Evolutionary conservation across 495 filamentous ascomycete species (phyloP), one percentile per base, ranked within the genome.

Genomic region (Podospora pseudoanserina): DNA sequence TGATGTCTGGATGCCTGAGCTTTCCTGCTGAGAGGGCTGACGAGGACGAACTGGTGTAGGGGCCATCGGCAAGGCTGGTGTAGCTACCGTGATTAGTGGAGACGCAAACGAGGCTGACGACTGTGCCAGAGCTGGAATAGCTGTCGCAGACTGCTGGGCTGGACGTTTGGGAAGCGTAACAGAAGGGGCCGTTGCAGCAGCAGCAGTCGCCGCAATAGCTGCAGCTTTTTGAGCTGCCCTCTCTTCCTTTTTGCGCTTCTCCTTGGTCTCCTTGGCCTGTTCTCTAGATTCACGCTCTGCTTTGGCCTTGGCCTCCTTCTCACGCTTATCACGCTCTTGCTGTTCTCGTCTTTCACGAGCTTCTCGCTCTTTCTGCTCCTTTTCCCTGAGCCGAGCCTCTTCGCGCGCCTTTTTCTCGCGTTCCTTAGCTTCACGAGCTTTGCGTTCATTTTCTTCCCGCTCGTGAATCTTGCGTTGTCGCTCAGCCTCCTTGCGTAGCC

Each of bases 391-490:
- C 27, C 81, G 78, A 30, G 86, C 83, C 63, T 91, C 89, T 68
- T 91, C 89, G 39, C 84, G 85, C 30, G 90, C 90, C 78, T 92
- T 96, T 72, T 90, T 93, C 78, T 96, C 93, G 11, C 92, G 90
- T 72, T 99, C 95, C 67, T 89, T 91, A 56, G 84, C 87, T 71
- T 92, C 93, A 60, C 84, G 87, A 39, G 82, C 82, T 75, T 94
- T 93, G n/a, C 89, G 87, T 68, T 96, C 92, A 68, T 92, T 88
- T 27, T 97, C 93, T 66, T 92, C 88, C 70, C 92, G 90, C 75
- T 97, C 94, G 65, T 91, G 90, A 32, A 89, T 79, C 57, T 90
- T 88, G 69, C 88, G 87, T 70, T 90, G 88, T 73, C 90, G 75
- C 64, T 77, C 75, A 2, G 72, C 74, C 55, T 91, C 75, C 94